Conservation (phyloP, 495 filamentous ascomycete genomes). For the Lepidopterella palustris region DNA sequence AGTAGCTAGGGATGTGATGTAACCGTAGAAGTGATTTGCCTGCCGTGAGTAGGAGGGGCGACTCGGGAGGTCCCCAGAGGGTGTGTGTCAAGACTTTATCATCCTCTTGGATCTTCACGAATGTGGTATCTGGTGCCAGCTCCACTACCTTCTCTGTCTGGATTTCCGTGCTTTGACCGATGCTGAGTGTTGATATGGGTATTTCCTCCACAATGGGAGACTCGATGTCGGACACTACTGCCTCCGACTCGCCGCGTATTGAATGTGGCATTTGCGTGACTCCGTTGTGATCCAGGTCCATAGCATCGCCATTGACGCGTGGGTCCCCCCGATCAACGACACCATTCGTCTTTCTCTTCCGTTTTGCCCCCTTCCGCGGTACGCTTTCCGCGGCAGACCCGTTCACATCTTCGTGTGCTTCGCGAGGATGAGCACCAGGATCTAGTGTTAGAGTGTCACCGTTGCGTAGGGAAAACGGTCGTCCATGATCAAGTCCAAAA, state of each 20-base stretch:
- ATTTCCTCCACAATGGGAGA: conserved; percentile 27
- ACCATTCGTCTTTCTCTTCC: conserved; percentile 25
- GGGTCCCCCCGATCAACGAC: conserved; percentile 17
- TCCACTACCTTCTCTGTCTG: conserved; percentile 19
- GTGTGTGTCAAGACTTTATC: conserved; percentile 13
- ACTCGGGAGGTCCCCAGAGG: conserved; percentile 7
- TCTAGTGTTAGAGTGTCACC: conserved; percentile 16
- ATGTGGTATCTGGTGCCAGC: conserved; percentile 12
- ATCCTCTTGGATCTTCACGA: not conserved
- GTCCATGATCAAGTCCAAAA: conserved; percentile 28
- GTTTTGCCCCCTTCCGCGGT: conserved; percentile 22
- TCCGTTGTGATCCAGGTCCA: conserved; percentile 33
- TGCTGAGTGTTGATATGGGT: conserved; percentile 26
- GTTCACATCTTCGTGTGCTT: conserved; percentile 19
- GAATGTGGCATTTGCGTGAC: conserved; percentile 19
- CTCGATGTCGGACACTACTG: conserved; percentile 26
- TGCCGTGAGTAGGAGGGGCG: conserved; percentile 13
- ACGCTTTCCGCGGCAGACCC: conserved; percentile 15
- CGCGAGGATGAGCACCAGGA: conserved; percentile 14
- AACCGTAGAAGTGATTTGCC: conserved; percentile 19
- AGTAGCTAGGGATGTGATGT: conserved; percentile 1
- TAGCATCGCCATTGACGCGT: conserved; percentile 31
- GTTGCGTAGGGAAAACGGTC: conserved; percentile 17
- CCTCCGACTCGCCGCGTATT: conserved; percentile 24
- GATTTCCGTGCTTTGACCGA: conserved; percentile 22